phyloP scores from a whole-genome alignment of 192 early-diverging fungal species.

The Paraglomus brasilianum region DNA sequence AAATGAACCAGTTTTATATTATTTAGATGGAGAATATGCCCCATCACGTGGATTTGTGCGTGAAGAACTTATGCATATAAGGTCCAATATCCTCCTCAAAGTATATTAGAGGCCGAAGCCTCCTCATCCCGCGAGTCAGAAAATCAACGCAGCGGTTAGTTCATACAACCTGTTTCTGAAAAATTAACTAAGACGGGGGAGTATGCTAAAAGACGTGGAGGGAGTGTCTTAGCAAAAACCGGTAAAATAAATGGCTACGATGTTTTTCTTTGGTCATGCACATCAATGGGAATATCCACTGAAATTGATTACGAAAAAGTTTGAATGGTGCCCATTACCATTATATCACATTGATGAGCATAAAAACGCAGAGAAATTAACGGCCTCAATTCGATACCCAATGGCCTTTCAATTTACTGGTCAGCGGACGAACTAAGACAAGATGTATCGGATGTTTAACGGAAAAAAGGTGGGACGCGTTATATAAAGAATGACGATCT shows the following conservation, averaged over 20 bases:
- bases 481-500: constrained; percentile 17
- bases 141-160: constrained; percentile 16
- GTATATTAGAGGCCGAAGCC: constrained; percentile 7
- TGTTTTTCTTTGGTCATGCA: background rate
- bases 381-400: constrained; percentile 7
- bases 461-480: constrained; percentile 11
- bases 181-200: background rate
- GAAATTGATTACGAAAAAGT: background rate
- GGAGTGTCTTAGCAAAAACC: background rate
- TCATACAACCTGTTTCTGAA: background rate
- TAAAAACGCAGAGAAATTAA: constrained; percentile 20
- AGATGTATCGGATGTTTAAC: constrained; percentile 19
- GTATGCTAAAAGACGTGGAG: background rate
- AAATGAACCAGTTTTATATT: constrained; percentile 10
- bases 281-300: constrained; percentile 9
- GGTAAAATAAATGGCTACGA: background rate
- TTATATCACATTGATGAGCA: constrained; percentile 14
- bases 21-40: background rate
- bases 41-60: background rate
- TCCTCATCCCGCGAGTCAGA: constrained; percentile 5
- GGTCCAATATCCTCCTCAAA: background rate
- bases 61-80: constrained; percentile 6
- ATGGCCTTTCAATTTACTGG: constrained; percentile 20
- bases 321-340: constrained; percentile 12
- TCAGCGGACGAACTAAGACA: constrained; percentile 10